Conservation (phyloP, 1,284 basidiomycete genomes). For the Flammula alnicola region DNA sequence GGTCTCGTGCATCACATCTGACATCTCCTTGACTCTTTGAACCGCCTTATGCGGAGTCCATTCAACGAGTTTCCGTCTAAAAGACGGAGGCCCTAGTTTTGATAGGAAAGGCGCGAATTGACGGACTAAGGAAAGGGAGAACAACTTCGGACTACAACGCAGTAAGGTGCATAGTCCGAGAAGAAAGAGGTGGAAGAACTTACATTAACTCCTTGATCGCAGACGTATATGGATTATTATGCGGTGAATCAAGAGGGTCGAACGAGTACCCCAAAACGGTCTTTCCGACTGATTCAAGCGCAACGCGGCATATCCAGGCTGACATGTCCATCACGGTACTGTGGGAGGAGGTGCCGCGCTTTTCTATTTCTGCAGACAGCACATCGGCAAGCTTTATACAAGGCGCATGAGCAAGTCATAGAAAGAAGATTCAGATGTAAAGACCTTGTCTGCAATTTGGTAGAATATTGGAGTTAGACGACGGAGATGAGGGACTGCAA, state of each 20-base stretch:
- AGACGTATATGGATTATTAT: slow-evolving; percentile 50
- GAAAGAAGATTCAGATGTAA: slow-evolving; percentile 8
- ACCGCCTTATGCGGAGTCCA: slow-evolving; percentile 45
- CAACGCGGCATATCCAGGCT: slow-evolving; percentile 53
- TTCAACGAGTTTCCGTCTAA: slow-evolving; percentile 51
- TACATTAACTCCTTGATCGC: slow-evolving; percentile 55
- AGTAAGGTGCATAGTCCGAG: not conserved
- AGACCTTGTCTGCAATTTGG: slow-evolving; percentile 48
- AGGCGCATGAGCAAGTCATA: not conserved
- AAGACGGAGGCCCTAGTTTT: slow-evolving; percentile 45
- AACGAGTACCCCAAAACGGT: slow-evolving; percentile 57
- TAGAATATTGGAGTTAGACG: slow-evolving; percentile 50
- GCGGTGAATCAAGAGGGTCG: slow-evolving; percentile 47
- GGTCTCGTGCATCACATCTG: slow-evolving; percentile 52
- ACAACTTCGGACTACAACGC: slow-evolving; percentile 45
- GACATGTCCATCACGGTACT: slow-evolving; percentile 46
- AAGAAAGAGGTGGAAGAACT: slow-evolving; percentile 20
- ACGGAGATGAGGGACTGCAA: slow-evolving; percentile 50
- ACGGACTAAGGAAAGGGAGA: slow-evolving; percentile 48
- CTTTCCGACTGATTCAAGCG: slow-evolving; percentile 55
- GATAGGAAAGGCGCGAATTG: slow-evolving; percentile 52
- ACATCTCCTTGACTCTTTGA: slow-evolving; percentile 48
- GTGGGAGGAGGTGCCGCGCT: slow-evolving; percentile 11
- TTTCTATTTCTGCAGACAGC: slow-evolving; percentile 30
- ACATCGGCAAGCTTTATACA: slow-evolving; percentile 31